Conservation (phyloP, 805 yeast species). For the Ogataea sp. region DNA sequence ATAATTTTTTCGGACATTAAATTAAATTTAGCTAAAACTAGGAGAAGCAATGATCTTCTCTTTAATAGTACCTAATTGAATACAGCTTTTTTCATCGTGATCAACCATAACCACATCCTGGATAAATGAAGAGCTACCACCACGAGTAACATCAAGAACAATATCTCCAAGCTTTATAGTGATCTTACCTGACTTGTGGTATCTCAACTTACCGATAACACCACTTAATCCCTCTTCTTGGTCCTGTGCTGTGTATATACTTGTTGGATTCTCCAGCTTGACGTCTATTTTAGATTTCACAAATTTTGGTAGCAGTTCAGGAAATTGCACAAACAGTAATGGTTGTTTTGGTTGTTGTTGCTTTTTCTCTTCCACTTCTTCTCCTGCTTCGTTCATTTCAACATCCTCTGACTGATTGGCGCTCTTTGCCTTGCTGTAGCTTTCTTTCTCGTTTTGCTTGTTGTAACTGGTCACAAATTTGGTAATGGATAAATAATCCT, state of each 20-base stretch:
- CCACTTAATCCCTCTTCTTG: slow-evolving; percentile 33
- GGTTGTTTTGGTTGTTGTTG: slow-evolving; percentile 1
- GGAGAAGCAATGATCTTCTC: slow-evolving; percentile 58
- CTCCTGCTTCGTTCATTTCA: background rate
- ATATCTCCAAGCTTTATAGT: slow-evolving; percentile 62
- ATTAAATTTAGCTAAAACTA: slow-evolving; percentile 17
- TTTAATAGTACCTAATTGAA: slow-evolving; percentile 45
- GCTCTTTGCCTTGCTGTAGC: no score
- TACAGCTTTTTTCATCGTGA: slow-evolving; percentile 31
- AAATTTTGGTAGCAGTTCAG: slow-evolving; percentile 19
- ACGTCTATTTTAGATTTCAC: slow-evolving; percentile 4
- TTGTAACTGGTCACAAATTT: slow-evolving; percentile 12
- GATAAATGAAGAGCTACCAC: slow-evolving; percentile 58
- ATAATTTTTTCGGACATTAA: background rate
- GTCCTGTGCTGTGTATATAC: slow-evolving; percentile 1
- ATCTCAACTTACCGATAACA: slow-evolving; percentile 60
- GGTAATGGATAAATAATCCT: slow-evolving; percentile 31
- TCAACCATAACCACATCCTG: slow-evolving; percentile 58
- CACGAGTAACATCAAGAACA: slow-evolving; percentile 60
- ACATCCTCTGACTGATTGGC: no score
- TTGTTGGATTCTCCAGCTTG: slow-evolving; percentile 4
- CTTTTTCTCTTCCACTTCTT: slow-evolving; percentile 1
- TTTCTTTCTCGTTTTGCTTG: no score
- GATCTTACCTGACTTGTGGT: slow-evolving; percentile 79
- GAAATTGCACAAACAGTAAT: slow-evolving; percentile 22